Base-by-base conservation (phyloP, 139 green algal genomes). In the Volvox africanus region DNA sequence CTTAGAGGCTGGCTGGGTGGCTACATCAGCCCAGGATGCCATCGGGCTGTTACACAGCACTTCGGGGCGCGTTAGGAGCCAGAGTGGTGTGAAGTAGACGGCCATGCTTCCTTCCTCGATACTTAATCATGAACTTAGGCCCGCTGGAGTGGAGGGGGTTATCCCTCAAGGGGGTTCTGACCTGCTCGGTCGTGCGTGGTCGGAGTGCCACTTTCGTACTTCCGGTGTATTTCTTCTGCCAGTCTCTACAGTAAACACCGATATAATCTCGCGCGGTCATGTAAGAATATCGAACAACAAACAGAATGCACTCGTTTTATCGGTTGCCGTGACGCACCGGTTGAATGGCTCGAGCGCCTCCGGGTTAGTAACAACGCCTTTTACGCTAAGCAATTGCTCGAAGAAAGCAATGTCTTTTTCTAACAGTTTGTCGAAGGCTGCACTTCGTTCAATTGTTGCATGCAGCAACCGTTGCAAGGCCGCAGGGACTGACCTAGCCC, bases 201-300 rank as follows among this genome's bases (percentile, higher is more conserved):
- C 92, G 91, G 26, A 99, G 93, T 0, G 93, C 95, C 2, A 98
- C 33, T 0, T 33, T 88, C 24, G 89, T 94, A 20, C 86, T 67
- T 3, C 98, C 98, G 11, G 86, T 21, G 88, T 98, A 99, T 90
- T 98, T 99, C 35, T 93, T 88, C 94, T 98, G 98, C 98, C 98
- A 99, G 92, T 99, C 98, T 68, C 93, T 97, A 92, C 44, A 62
- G 11, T 73, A 2, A 73, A 12, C 11, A 73, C 5, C 65, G 44
- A 55, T 14, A 55, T 55, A 55, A 55, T 5, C 9, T 55, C 44
- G 9, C 44, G 44, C 44, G 5, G 44, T 55, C 44, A n/a, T n/a
- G n/a, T n/a, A n/a, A 55, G 44, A 55, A 5, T 55, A 14, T 9
- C 44, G 9, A 5, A 9, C 44, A 5, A 5, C 44, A 55, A 55